Evolutionary conservation across 805 yeast genomes (phyloP), one percentile per base, ranked within the genome.

Genomic region (Zygosaccharomyces kombuchaensis): DNA sequence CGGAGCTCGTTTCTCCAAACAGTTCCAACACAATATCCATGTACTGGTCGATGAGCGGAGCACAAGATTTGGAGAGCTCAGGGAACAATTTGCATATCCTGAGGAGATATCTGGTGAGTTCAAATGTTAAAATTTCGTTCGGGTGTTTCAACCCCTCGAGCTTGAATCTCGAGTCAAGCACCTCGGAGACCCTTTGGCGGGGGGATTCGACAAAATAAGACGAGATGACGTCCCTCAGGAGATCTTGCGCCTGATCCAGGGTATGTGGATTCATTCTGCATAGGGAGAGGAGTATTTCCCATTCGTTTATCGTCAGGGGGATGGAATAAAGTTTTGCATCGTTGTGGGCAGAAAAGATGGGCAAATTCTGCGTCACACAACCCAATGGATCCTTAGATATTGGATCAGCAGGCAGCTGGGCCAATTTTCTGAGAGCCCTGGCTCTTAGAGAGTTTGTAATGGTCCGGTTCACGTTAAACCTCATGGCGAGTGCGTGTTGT

Each of bases 251-350:
- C 38, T 74, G 75, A 1, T 60, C 57, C 19, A 57, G 53, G 29
- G 63, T 65, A 40, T 62, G 47, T 8, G 68, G 65, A 4, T 47
- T 45, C 3, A 73, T 58, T 9, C 72, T 56, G 49, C 81, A 70
- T n/a, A 80, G 62, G 0, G 84, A 78, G 34, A 74, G 45, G 41
- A 81, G 60, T 9, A 77, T 72, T 54, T 81, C 85, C 58, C 74
- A 70, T 49, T 81, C 84, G 46, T 73, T 76, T n/a, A 47, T 9
- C 1, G 78, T 64, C 48, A 78, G 68, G 12, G 78, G 75, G 13
- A 74, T 71, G 4, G 65, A 57, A 29, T 58, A 60, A 6, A 64
- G 40, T 38, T 59, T 59, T 1, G 60, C 48, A 1, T 51, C 45
- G 23, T 60, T 46, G 1, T 59, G 51, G 1, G 65, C 56, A 35